Evolutionary conservation across 192 early-diverging fungal genomes (phyloP), one percentile per base, ranked within the genome.

Genomic region (Gaertneriomyces semiglobifer): DNA sequence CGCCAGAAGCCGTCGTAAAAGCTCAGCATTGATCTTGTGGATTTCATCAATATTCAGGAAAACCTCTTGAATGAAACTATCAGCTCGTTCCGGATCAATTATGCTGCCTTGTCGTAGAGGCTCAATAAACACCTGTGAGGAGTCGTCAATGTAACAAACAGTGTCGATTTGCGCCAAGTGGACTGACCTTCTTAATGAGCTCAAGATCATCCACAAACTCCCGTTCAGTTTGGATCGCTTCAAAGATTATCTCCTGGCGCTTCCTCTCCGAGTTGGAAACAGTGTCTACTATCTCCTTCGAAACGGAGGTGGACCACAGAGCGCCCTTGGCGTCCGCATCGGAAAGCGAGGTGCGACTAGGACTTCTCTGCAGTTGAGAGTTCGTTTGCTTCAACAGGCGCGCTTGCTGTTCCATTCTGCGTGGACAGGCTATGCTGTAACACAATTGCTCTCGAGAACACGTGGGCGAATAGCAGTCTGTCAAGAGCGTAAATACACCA

Each of bases 401-500:
- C 4, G 62, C 65, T 59, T 67, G 72, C 58, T 92, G 88, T 63
- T 88, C 87, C 42, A 89, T 71, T 53, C 90, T 80, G 7, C 90
- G 74, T 5, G 94, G 94, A 65, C 96, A 96, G 6, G 88, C 81
- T 7, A 90, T 84, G 69, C 91, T 94, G 79, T 98, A 98, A 71
- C 94, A 98, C 4, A 88, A 77, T 59, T 81, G 86, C 47, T 87
- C 89, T 19, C 78, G 74, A 0, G 90, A 83, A 71, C 95, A 98
- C 0, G 92, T 95, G 0, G 93, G 89, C 14, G 94, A 96, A 74
- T 97, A 98, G 70, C 96, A 98, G 62, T 90, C 88, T 0, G 95
- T 89, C 60, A 97, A 76, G 33, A 91, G 78, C 1, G 91, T 93
- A 78, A 96, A 94, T 1, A 98, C 88, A 33, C 96, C 96, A 59